Evolutionary conservation across 805 yeast genomes (phyloP).

Genomic region (Cyberlindnera lachancei): DNA sequence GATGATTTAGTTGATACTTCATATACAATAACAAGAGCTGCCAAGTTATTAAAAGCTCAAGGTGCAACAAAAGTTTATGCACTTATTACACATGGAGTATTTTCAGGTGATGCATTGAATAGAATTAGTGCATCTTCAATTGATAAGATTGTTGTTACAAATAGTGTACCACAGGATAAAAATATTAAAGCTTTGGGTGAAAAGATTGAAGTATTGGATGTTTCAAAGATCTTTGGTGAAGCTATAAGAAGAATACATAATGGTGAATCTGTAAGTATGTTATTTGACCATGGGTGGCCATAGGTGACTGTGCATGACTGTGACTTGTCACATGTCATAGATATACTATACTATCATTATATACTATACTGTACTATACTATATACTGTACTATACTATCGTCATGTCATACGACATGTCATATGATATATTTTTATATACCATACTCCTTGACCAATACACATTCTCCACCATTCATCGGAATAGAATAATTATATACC

Average conservation of each 20-base stretch:
- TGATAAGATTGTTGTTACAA: conserved; percentile 82
- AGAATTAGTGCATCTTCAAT: conserved; percentile 61
- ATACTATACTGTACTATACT: no score
- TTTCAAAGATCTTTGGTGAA: conserved; percentile 83
- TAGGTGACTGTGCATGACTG: no score
- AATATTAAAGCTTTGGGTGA: conserved; percentile 47
- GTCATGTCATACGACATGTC: no score
- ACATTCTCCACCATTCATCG: conserved; percentile 62
- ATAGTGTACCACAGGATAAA: conserved; percentile 79
- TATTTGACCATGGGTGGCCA: conserved; percentile 70
- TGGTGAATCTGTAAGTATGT: conserved; percentile 92
- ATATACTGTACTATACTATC: no score
- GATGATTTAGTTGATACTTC: conserved; percentile 96
- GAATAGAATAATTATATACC: conserved; percentile 43
- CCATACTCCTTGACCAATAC: conserved; percentile 47
- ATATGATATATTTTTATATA: no score
- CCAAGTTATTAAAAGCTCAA: conserved; percentile 82
- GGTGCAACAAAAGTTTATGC: conserved; percentile 88
- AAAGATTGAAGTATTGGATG: conserved; percentile 76
- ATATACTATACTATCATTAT: no score
- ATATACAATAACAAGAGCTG: conserved; percentile 86
- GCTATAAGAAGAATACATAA: conserved; percentile 94
- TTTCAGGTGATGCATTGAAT: conserved; percentile 83
- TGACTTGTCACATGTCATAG: no score
- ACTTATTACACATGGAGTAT: conserved; percentile 85